Evolutionary conservation across 176 grass and related monocot genomes (phyloP).

Genomic region (Juncus effusus): DNA sequence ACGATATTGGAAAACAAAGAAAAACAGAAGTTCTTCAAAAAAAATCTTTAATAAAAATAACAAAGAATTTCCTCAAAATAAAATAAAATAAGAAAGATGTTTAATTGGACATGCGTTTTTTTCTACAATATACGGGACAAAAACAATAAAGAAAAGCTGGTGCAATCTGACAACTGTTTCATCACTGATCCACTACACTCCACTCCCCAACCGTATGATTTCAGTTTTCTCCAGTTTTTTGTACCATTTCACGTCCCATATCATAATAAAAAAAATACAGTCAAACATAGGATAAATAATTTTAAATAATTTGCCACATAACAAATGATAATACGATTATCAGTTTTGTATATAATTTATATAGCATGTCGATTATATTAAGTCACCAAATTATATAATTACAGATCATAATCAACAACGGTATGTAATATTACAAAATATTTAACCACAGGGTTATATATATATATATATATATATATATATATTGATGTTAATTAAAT

Average conservation of each 20-base stretch:
- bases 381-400: not conserved
- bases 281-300: not conserved
- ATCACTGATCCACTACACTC: too few relatives aligned
- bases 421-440: too few relatives aligned
- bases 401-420: too few relatives aligned
- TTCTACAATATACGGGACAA: not conserved
- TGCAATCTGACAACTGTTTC: not conserved
- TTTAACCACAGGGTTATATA: too few relatives aligned
- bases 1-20: too few relatives aligned
- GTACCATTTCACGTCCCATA: not conserved
- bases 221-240: not conserved
- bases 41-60: too few relatives aligned
- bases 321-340: not conserved
- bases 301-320: not conserved
- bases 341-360: not conserved
- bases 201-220: slow-evolving; percentile 14
- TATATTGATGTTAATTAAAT: too few relatives aligned
- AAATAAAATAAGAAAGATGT: too few relatives aligned
- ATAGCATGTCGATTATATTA: not conserved
- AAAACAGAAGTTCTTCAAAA: too few relatives aligned
- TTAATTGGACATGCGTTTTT: too few relatives aligned
- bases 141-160: not conserved
- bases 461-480: too few relatives aligned
- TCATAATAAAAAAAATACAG: not conserved
- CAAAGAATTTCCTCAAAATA: too few relatives aligned